Evolutionary conservation across 2,329 filamentous ascomycete genomes (phyloP), one percentile per base, ranked within the genome.

Genomic region (Fusarium sambucinum): DNA sequence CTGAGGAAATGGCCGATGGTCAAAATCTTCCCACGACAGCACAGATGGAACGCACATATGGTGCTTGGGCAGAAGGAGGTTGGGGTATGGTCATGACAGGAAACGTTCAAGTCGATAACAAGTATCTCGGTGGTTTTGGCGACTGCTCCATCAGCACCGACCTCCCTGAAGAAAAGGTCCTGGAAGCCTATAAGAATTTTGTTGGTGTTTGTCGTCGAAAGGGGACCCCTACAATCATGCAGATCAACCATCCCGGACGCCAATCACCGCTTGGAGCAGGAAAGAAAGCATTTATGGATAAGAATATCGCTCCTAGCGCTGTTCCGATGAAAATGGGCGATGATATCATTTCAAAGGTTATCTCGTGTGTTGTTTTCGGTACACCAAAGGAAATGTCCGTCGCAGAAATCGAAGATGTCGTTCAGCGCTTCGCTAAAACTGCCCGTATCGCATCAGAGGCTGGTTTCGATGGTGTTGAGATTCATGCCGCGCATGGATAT

Each of bases 401-500:
- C 1, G 73, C 75, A 1, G 88, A 91, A 38, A 88, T 90, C 42
- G 78, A 84, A 19, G 77, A 80, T 0, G 83, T 87, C 0, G 80
- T 88, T 11, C 70, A 74, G 9, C 80, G 83, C 44, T 90, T 90
- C 63, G 84, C 84, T 1, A 76, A 80, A 25, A 82, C 81, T 1
- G 88, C 89, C 1, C 79, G 81, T 8, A 71, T 89, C 5, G 75
- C 79, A 0, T 76, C 79, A 3, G 78, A 81, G 1, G 79, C 86
- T 0, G 85, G 83, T 2, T 81, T 85, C 33, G 79, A 80, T 3
- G 83, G 82, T 1, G 71, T 82, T 2, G 74, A 85, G 68, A 76
- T 85, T 13, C 83, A 85, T 38, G 83, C 74, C 5, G 83, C 83
- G 0, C 87, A 90, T 64, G 87, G 87, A 2, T 89, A 88, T 70